Evolutionary conservation across 352 stramenopile species (phyloP), one percentile per base, ranked within the genome.

Genomic region (Globisporangium recalcitrans): DNA sequence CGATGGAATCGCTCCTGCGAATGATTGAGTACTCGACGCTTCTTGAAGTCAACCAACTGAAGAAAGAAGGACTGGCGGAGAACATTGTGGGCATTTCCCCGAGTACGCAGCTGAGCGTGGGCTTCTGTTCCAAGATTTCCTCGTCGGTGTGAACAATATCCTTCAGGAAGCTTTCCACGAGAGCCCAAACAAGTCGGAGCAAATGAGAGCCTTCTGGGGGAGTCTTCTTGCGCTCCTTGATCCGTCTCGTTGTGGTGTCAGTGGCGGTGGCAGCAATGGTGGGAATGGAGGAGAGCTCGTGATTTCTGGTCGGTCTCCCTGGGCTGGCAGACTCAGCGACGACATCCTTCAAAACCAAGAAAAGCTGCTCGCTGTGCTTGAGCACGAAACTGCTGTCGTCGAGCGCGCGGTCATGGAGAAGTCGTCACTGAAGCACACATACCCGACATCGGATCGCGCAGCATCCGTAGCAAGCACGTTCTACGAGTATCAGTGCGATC

Each of bases 281-380:
- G 42, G 34, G 19, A 52, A 57, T 27, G 27, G 24, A 32, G 2
- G 29, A 16, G 36, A 58, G 13, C 58, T 69, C 49, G 52, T 70
- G 36, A 52, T 71, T 21, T 53, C 62, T 32, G 62, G 65, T 22
- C 53, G 38, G 10, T 63, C 61, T 36, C 71, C 77, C 3, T 91
- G 82, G 80, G 78, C 73, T 34, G 77, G 79, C 29, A 74, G 79
- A 29, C 71, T 91, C 21, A 88, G 75, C 29, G 82, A 91, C n/a
- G 82, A 90, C 19, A 91, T 91, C 55, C 65, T 91, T 13, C 80
- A 91, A 67, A 91, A 91, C 42, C 82, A 90, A 58, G 82, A 91
- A 52, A 91, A 91, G 34, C 53, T 91, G 29, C 70, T 91, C 9
- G 78, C 82, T n/a, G 69, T 91, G 14, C 63, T 91, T 13, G 82